Evolutionary conservation across 2,329 filamentous ascomycete species (phyloP).

Genomic region (Fusarium pseudonygamai): DNA sequence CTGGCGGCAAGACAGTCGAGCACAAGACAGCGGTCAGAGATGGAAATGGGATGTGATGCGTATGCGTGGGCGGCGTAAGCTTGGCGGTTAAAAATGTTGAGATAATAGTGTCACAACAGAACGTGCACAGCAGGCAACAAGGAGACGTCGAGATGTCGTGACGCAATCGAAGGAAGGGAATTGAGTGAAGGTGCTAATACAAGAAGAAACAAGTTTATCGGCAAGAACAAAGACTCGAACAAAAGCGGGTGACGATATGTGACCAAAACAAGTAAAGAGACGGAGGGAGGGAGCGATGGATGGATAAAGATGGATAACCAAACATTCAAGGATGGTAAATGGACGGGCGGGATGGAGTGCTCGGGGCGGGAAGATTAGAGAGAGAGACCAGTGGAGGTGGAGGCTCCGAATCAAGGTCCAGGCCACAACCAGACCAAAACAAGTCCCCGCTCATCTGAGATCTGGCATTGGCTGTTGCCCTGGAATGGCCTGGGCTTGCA

Average conservation of each 20-base stretch:
- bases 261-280: slow-evolving; percentile 8
- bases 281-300: background rate
- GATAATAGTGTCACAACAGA: slow-evolving; percentile 19
- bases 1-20: background rate
- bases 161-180: slow-evolving; percentile 4
- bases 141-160: background rate
- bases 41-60: background rate
- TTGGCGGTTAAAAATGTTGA: slow-evolving; percentile 5
- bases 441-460: slow-evolving; percentile 8
- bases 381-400: slow-evolving; percentile 15
- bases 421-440: slow-evolving; percentile 2
- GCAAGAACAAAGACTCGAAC: background rate
- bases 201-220: background rate
- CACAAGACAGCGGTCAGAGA: slow-evolving; percentile 1
- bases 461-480: slow-evolving; percentile 6
- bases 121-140: slow-evolving; percentile 22
- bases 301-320: slow-evolving; percentile 20
- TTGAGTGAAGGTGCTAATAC: background rate
- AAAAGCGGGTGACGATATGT: background rate
- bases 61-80: background rate
- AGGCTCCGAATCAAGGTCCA: slow-evolving; percentile 15
- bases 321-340: background rate
- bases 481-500: slow-evolving; percentile 15
- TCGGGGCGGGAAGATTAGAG: background rate
- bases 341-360: background rate